These are phyloP conservation scores for Aspergillus piperis DNA, from an alignment of 2,329 filamentous ascomycete species.

Conservation along the genomic window DNA sequence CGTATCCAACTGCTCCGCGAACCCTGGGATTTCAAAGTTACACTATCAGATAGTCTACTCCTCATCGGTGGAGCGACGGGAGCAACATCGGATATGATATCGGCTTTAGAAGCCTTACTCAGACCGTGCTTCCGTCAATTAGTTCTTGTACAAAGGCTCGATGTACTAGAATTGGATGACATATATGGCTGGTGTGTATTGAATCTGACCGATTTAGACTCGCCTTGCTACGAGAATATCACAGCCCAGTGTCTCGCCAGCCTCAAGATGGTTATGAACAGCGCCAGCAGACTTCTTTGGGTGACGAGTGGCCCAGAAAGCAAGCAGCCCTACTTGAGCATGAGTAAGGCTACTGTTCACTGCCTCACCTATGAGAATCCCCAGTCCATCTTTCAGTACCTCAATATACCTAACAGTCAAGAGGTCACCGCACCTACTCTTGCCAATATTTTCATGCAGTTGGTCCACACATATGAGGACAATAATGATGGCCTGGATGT, in stretches of 20 bases:
- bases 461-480: not conserved
- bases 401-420: not conserved
- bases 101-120: not conserved
- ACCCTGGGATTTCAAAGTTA: not conserved
- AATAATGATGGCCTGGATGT: not conserved
- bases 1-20: not conserved
- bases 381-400: conserved; percentile 1
- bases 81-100: not conserved
- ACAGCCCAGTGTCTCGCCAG: not conserved
- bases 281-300: conserved; percentile 3
- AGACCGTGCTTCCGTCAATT: not conserved
- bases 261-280: not conserved
- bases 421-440: not conserved
- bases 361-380: conserved; percentile 5
- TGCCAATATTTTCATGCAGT: not conserved
- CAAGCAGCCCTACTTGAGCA: not conserved
- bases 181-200: not conserved
- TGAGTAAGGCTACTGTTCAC: conserved; percentile 6
- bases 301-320: conserved; percentile 8
- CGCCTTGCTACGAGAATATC: not conserved
- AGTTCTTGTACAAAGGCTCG: not conserved
- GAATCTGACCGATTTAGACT: not conserved
- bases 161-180: not conserved
- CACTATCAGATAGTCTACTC: not conserved
- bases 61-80: not conserved